Conservation (phyloP, 169 alveolate genomes). For the Miamiensis avidus region DNA sequence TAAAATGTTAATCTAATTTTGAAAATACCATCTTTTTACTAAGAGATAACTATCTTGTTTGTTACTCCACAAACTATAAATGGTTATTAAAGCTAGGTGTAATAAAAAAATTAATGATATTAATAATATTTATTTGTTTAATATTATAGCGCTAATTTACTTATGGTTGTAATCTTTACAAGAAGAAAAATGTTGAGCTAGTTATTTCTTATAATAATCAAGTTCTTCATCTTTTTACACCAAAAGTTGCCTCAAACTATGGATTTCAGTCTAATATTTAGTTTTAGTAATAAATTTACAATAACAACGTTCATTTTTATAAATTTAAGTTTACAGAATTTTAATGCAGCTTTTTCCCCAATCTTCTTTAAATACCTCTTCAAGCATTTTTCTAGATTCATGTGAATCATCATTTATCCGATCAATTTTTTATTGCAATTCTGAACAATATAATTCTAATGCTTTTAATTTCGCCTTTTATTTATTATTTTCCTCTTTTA, state of each 20-base stretch:
- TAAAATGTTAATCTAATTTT: not conserved
- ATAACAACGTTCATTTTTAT: not conserved
- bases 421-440: slow-evolving; percentile 4
- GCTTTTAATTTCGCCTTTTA: slow-evolving; percentile 21
- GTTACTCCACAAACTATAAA: not conserved
- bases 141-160: not conserved
- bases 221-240: slow-evolving; percentile 22
- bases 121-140: too few relatives aligned
- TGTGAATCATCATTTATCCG: not conserved
- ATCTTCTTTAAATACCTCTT: slow-evolving; percentile 14
- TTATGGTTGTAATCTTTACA: not conserved
- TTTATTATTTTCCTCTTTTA: slow-evolving; percentile 18
- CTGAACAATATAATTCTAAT: slow-evolving; percentile 3
- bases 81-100: slow-evolving; percentile 2
- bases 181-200: not conserved
- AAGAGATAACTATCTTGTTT: slow-evolving; percentile 2
- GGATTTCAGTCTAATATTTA: not conserved
- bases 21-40: slow-evolving; percentile 4
- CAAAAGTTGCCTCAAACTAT: not conserved
- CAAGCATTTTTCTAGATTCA: not conserved
- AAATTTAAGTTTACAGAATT: slow-evolving; percentile 3
- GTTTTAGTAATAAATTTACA: too few relatives aligned
- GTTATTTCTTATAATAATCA: not conserved
- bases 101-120: too few relatives aligned
- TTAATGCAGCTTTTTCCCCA: slow-evolving; percentile 15